A percentile compares a stretch with the other conserved stretches of the same genome.
These are phyloP conservation scores for Pholiota microspora DNA, from an alignment of 768 basidiomycete species.

Conservation along the genomic window DNA sequence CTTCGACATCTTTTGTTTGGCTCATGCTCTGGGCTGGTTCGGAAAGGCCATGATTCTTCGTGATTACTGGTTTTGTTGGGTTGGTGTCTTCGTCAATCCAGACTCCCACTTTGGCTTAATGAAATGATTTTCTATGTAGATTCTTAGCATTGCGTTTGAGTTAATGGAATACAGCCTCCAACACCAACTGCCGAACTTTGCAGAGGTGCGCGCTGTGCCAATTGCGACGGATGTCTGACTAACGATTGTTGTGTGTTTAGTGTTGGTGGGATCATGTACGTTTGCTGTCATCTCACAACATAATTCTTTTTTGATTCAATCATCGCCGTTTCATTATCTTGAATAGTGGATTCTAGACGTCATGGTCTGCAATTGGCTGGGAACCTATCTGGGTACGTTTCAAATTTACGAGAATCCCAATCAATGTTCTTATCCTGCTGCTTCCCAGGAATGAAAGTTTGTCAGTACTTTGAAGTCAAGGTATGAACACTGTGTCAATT, in stretches of 20 bases:
- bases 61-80: conserved; percentile 96
- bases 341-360: conserved; percentile 84
- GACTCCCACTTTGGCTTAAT: conserved; percentile 6
- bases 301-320: background rate
- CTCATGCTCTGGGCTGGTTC: conserved; percentile 87
- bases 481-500: conserved; percentile 32
- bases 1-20: conserved; percentile 83
- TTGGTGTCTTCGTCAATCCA: conserved; percentile 29
- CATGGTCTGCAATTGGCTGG: conserved; percentile 84
- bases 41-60: conserved; percentile 88
- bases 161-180: conserved; percentile 86
- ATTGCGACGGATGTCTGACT: conserved; percentile 2
- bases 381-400: conserved; percentile 72
- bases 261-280: conserved; percentile 94
- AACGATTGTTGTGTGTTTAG: conserved; percentile 33
- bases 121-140: conserved; percentile 39
- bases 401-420: background rate
- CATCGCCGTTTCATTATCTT: background rate
- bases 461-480: conserved; percentile 87
- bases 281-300: conserved; percentile 13
- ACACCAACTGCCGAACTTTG: conserved; percentile 87
- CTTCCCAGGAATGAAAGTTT: conserved; percentile 75
- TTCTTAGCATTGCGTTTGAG: conserved; percentile 84
- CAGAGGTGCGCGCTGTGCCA: conserved; percentile 56
- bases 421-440: background rate